Evolutionary conservation across 352 stramenopile species (phyloP).

Genomic region (Phytophthora cajani): DNA sequence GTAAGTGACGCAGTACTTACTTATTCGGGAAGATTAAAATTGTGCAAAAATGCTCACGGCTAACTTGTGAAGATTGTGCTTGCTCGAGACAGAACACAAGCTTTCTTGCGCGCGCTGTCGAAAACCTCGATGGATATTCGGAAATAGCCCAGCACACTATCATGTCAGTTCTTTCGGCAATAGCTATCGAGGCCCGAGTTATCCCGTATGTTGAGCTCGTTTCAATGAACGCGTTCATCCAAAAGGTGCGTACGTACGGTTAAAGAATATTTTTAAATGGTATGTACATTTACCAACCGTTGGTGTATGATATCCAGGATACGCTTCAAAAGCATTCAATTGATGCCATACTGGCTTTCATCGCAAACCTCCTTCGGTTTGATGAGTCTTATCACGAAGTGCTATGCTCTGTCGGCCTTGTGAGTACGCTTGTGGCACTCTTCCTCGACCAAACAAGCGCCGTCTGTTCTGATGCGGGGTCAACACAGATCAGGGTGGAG

Average conservation of each 20-base stretch:
- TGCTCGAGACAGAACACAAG: constrained; percentile 44
- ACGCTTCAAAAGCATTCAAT: constrained; percentile 33
- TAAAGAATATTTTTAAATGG: neutral
- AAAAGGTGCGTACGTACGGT: constrained; percentile 25
- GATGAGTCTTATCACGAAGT: constrained; percentile 51
- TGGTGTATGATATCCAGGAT: constrained; percentile 21
- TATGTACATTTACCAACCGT: constrained; percentile 13
- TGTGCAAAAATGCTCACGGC: neutral
- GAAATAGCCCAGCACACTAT: constrained; percentile 60
- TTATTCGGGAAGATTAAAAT: neutral
- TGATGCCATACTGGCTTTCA: constrained; percentile 46
- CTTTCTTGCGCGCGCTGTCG: constrained; percentile 47
- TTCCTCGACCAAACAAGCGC: constrained; percentile 51
- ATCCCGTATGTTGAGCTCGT: constrained; percentile 59
- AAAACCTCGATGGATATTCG: constrained; percentile 48
- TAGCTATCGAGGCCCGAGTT: constrained; percentile 64
- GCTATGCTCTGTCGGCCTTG: constrained; percentile 43
- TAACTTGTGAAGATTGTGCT: constrained; percentile 5
- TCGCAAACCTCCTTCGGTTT: constrained; percentile 55
- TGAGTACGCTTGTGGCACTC: constrained; percentile 44
- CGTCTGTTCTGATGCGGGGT: constrained; percentile 32
- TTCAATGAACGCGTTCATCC: constrained; percentile 43
- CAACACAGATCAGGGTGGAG: constrained; percentile 52
- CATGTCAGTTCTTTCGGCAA: constrained; percentile 60
- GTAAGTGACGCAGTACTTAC: constrained; percentile 36